Conservation (phyloP, 2,329 filamentous ascomycete species). For the Sodiomyces alkalinus region DNA sequence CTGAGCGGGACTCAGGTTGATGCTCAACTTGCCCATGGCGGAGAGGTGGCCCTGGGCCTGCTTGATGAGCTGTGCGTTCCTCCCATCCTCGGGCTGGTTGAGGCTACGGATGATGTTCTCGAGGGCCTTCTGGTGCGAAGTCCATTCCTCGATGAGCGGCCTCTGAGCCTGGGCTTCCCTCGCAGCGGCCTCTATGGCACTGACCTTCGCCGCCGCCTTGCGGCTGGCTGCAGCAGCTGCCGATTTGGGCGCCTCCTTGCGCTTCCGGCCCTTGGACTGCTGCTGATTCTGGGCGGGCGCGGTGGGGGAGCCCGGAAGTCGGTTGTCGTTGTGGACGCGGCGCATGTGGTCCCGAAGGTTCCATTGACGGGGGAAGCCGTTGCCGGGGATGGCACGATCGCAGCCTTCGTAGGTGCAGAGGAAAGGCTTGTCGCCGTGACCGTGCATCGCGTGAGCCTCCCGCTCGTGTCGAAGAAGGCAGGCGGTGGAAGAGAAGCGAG, state of each 20-base stretch:
- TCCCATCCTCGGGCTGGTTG: slow-evolving; percentile 32
- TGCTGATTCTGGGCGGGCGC: slow-evolving; percentile 13
- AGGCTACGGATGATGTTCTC: slow-evolving; percentile 40
- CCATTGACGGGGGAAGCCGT: slow-evolving; percentile 90
- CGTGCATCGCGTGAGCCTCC: slow-evolving; percentile 90
- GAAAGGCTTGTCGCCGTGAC: slow-evolving; percentile 84
- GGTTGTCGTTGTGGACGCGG: slow-evolving; percentile 63
- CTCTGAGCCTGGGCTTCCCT: slow-evolving; percentile 19
- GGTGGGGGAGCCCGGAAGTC: slow-evolving; percentile 25
- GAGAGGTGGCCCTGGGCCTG: slow-evolving; percentile 33
- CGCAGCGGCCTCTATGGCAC: slow-evolving; percentile 16
- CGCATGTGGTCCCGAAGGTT: slow-evolving; percentile 97
- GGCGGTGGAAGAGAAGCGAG: slow-evolving; percentile 87
- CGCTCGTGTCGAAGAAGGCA: slow-evolving; percentile 90
- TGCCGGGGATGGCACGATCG: slow-evolving; percentile 65
- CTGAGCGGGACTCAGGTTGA: slow-evolving; percentile 14
- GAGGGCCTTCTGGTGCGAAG: slow-evolving; percentile 48
- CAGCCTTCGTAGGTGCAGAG: slow-evolving; percentile 80
- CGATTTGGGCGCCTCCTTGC: slow-evolving; percentile 38
- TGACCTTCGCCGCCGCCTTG: slow-evolving; percentile 31
- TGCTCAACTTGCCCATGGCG: slow-evolving; percentile 36
- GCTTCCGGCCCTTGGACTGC: slow-evolving; percentile 37
- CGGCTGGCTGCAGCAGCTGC: slow-evolving; percentile 22
- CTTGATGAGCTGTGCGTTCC: slow-evolving; percentile 37
- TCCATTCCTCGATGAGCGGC: slow-evolving; percentile 37